Conservation (phyloP, 1,139 yeast species). For the Diutina neorugosa region DNA sequence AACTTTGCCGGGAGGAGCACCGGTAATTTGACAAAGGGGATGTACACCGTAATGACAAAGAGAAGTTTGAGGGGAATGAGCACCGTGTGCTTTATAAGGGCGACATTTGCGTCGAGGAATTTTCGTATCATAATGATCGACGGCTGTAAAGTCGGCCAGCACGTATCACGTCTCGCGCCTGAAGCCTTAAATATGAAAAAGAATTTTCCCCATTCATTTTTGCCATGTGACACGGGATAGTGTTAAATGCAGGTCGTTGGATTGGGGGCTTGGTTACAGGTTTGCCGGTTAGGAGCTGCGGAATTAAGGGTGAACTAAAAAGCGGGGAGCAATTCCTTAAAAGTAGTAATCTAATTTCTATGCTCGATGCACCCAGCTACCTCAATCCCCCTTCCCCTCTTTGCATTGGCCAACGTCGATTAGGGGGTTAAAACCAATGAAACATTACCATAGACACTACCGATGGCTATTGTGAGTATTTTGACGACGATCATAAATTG, state of each 20-base stretch:
- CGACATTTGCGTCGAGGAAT: background rate
- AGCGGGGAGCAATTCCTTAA: background rate
- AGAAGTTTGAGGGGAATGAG: conserved; percentile 2
- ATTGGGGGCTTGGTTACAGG: background rate
- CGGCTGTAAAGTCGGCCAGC: background rate
- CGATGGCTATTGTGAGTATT: too few relatives aligned
- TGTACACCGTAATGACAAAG: conserved; percentile 3
- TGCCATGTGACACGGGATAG: background rate
- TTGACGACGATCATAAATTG: too few relatives aligned
- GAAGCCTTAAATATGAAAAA: background rate
- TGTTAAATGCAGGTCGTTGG: background rate
- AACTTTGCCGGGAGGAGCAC: background rate
- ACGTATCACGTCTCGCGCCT: background rate
- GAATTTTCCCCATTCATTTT: background rate
- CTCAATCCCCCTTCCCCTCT: background rate
- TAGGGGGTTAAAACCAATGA: too few relatives aligned
- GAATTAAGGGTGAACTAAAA: background rate
- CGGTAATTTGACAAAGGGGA: conserved; percentile 1
- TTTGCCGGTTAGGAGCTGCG: background rate
- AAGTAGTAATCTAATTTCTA: background rate
- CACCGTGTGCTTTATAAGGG: conserved; percentile 1
- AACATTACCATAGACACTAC: too few relatives aligned
- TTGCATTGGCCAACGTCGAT: too few relatives aligned
- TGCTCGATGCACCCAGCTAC: background rate
- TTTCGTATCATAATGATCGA: background rate